Evolutionary conservation across 2,329 filamentous ascomycete species (phyloP), one percentile per base, ranked within the genome.

Genomic region (Colletotrichum destructivum): DNA sequence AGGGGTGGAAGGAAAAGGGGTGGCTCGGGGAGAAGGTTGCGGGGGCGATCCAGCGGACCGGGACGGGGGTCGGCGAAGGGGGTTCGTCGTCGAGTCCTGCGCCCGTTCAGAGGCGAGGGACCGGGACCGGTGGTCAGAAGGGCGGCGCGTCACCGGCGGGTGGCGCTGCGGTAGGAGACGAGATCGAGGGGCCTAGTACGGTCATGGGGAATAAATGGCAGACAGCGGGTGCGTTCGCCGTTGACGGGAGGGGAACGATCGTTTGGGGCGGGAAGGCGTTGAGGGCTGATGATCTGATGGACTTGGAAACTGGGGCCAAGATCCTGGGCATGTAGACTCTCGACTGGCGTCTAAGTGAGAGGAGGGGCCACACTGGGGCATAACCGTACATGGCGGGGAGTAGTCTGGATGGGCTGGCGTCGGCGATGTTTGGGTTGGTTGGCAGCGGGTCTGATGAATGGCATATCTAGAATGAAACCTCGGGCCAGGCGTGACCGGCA

Each of bases 171-270:
- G 78, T 77, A 7, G 79, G 78, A 4, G 78, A 75, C 7, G 79
- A 81, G 4, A 77, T 75, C 6, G 79, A 81, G 3, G 85, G 82
- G 0, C 81, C 83, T 0, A 80, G 79, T 35, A 87, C 83, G 47
- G 82, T 84, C 6, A 83, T 88, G 82, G 85, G 87, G 2, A 89
- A 88, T 75, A 88, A 88, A 80, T 89, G 87, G 87, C 87, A 88
- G 77, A 84, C 87, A 76, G 83, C 85, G 2, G 86, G 87, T 0
- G 83, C 85, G 2, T 89, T 87, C 78, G 85, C 86, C 4, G 79
- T 88, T 3, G 85, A 89, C 70, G 84, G 84, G 1, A 81, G 82
- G 16, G 86, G 86, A 11, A 84, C 82, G 9, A 83, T 89, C 2
- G 80, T 87, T 11, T 89, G 84, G 85, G 86, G 84, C 4, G 82